Conservation (phyloP, 345 rosid genomes). For the Boechera stricta region DNA sequence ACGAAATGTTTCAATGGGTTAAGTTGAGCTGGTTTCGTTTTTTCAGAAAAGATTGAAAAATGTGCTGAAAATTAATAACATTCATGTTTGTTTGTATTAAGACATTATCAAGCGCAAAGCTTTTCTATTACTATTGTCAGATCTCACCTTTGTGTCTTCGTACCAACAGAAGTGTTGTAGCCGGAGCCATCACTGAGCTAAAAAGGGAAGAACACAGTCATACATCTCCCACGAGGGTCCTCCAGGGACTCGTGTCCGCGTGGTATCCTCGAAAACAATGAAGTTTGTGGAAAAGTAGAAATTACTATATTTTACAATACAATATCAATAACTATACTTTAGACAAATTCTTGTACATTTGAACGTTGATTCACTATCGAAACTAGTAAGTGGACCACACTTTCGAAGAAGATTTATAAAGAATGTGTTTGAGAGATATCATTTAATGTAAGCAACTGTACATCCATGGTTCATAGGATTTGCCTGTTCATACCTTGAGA, state of each 20-base stretch:
- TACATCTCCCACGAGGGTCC: neutral
- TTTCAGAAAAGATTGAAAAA: neutral
- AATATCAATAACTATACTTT: neutral
- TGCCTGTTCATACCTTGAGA: slow-evolving; percentile 69
- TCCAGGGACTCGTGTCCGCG: neutral
- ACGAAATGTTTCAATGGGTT: neutral
- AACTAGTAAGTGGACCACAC: slow-evolving; percentile 19
- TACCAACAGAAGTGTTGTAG: neutral
- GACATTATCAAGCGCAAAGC: neutral
- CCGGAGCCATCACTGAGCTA: neutral
- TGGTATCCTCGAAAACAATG: neutral
- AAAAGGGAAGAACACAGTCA: too few relatives aligned
- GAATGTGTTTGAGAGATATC: slow-evolving; percentile 32
- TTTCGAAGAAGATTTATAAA: slow-evolving; percentile 5
- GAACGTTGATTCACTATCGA: slow-evolving; percentile 3
- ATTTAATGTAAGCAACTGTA: slow-evolving; percentile 87
- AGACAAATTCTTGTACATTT: neutral
- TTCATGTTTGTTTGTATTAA: neutral
- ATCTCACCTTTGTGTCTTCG: neutral
- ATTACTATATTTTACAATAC: neutral
- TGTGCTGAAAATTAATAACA: neutral
- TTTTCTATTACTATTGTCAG: neutral
- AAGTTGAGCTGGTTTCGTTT: neutral
- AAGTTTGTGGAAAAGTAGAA: neutral
- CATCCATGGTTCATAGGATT: slow-evolving; percentile 84